Percentiles rank a stretch among this genome's conserved stretches.
phyloP scores from a whole-genome alignment of 768 basidiomycete genomes.

The Brasilioporus rufonigricans region DNA sequence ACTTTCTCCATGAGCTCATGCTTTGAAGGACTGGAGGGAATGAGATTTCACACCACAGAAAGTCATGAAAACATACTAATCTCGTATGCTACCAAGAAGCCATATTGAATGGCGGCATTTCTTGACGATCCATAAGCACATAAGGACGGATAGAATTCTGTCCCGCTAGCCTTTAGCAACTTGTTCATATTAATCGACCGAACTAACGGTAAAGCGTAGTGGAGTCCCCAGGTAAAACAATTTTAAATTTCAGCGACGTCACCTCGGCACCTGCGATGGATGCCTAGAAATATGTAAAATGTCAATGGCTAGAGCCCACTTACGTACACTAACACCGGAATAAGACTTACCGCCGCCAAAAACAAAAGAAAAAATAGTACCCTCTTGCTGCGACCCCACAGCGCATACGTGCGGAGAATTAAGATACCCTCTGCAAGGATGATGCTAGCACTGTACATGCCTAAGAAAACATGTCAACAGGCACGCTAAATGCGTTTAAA shows the following conservation, averaged over 20 bases:
- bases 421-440: slow-evolving; percentile 18
- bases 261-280: slow-evolving; percentile 17
- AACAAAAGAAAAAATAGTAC: slow-evolving; percentile 16
- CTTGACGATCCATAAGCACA: slow-evolving; percentile 14
- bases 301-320: not conserved
- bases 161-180: not conserved
- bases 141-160: slow-evolving; percentile 21
- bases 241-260: slow-evolving; percentile 1
- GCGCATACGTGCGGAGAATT: slow-evolving; percentile 28
- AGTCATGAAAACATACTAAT: slow-evolving; percentile 7
- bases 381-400: slow-evolving; percentile 21
- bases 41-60: not conserved
- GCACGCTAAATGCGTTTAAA: not conserved
- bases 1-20: slow-evolving; percentile 26
- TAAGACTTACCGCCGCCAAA: slow-evolving; percentile 16
- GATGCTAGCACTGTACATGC: slow-evolving; percentile 12
- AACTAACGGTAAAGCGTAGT: slow-evolving; percentile 21
- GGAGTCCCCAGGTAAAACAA: slow-evolving; percentile 16
- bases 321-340: not conserved
- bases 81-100: too few relatives aligned
- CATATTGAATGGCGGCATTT: not conserved
- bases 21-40: slow-evolving; percentile 3
- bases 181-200: not conserved
- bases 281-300: not conserved
- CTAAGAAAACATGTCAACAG: slow-evolving; percentile 8